A percentile compares a stretch with the other conserved stretches of the same genome.
These are phyloP conservation scores for Trametes villosa DNA, from an alignment of 768 basidiomycete species.

Conservation along the genomic window DNA sequence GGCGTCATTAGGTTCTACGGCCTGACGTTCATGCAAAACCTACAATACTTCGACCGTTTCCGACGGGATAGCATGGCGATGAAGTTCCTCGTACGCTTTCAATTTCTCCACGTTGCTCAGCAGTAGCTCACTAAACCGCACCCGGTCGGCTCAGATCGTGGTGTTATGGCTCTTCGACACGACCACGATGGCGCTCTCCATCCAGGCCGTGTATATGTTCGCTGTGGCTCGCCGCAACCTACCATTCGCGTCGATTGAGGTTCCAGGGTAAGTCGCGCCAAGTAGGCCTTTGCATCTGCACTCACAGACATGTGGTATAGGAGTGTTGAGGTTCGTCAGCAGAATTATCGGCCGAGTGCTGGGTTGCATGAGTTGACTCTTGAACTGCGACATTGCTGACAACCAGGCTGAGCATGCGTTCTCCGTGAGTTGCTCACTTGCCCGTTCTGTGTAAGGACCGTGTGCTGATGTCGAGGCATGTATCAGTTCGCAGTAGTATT, in stretches of 20 bases:
- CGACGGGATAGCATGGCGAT: conserved; percentile 8
- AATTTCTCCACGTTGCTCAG: neutral
- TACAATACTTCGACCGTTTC: conserved; percentile 19
- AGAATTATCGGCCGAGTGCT: neutral
- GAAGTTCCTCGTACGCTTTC: conserved; percentile 13
- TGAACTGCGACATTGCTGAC: neutral
- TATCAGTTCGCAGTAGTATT: conserved; percentile 13
- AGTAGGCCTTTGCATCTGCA: too few species aligned
- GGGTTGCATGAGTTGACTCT: neutral
- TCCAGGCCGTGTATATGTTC: conserved; percentile 14
- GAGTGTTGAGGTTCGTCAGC: neutral
- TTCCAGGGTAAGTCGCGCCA: conserved; percentile 11
- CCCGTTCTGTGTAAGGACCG: neutral
- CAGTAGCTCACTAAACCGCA: too few species aligned
- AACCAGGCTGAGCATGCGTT: conserved; percentile 14
- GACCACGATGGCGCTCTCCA: conserved; percentile 9
- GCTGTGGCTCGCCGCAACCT: conserved; percentile 10
- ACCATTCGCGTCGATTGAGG: conserved; percentile 2
- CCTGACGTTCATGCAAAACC: conserved; percentile 19
- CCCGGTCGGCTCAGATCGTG: too few species aligned
- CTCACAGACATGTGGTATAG: neutral
- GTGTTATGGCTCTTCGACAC: conserved; percentile 18
- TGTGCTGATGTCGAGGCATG: neutral
- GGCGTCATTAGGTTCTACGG: conserved; percentile 14
- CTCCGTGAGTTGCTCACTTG: conserved; percentile 4